Evolutionary conservation across 2,329 filamentous ascomycete species (phyloP).

Genomic region (Rachicladosporium sp.): DNA sequence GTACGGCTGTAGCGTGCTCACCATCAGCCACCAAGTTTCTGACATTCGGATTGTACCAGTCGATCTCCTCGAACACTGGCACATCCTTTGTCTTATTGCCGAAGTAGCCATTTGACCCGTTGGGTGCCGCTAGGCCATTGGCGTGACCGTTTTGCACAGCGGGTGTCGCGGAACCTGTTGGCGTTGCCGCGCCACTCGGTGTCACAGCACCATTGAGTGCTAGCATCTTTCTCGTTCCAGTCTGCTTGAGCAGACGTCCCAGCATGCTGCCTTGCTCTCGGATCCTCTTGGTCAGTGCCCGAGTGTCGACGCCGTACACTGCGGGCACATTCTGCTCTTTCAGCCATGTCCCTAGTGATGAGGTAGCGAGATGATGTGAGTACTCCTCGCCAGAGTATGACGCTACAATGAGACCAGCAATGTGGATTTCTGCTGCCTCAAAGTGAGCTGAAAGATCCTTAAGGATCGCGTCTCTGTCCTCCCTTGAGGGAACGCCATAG

Average conservation of each 20-base stretch:
- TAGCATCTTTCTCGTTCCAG: constrained; percentile 27
- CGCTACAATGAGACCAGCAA: constrained; percentile 80
- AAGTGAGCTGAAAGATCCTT: constrained; percentile 83
- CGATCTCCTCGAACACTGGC: constrained; percentile 57
- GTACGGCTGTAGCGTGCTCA: constrained; percentile 37
- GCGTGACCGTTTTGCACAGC: constrained; percentile 21
- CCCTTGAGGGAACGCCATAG: constrained; percentile 87
- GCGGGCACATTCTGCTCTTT: constrained; percentile 92
- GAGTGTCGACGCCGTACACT: constrained; percentile 89
- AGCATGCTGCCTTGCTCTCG: constrained; percentile 93
- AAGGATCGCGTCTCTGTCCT: constrained; percentile 72
- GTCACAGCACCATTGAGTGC: constrained; percentile 28
- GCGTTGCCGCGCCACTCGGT: constrained; percentile 15
- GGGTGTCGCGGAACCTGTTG: constrained; percentile 21
- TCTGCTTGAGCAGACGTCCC: constrained; percentile 72
- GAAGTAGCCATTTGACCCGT: constrained; percentile 21
- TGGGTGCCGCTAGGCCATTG: constrained; percentile 23
- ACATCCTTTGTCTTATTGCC: constrained; percentile 19
- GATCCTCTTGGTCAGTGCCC: constrained; percentile 87
- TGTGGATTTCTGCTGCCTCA: constrained; percentile 84
- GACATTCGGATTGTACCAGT: constrained; percentile 85
- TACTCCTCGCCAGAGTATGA: constrained; percentile 91
- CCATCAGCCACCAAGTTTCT: constrained; percentile 90
- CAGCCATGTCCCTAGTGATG: constrained; percentile 85
- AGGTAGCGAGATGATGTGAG: constrained; percentile 84